A percentile compares a stretch with the other conserved stretches of the same genome.
phyloP scores from a whole-genome alignment of 2,329 filamentous ascomycete genomes.

The Didymella lethalis region DNA sequence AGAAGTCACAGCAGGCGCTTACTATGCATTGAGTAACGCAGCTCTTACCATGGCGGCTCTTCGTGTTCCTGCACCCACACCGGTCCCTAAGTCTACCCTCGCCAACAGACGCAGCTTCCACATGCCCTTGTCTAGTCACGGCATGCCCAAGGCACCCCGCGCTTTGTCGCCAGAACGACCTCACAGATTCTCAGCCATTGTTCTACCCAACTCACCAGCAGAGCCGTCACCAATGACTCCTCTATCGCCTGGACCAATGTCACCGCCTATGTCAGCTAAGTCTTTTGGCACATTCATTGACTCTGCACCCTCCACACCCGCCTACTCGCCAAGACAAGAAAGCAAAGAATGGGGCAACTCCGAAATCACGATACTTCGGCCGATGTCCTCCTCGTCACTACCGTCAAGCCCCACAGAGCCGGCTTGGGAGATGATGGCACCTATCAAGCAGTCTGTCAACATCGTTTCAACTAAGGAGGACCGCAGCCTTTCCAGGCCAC shows the following conservation, averaged over 20 bases:
- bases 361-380: constrained; percentile 39
- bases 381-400: constrained; percentile 38
- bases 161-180: constrained; percentile 39
- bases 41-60: constrained; percentile 31
- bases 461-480: constrained; percentile 7
- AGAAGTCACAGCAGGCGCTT: constrained; percentile 20
- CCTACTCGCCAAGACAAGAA: constrained; percentile 42
- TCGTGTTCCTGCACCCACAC: constrained; percentile 35
- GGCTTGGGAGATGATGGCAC: constrained; percentile 44
- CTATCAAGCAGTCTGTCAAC: constrained; percentile 24
- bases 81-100: constrained; percentile 31
- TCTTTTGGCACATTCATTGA: constrained; percentile 50
- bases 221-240: constrained; percentile 33
- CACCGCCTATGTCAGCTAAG: constrained; percentile 48
- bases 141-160: constrained; percentile 44
- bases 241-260: constrained; percentile 36
- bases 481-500: neutral
- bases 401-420: constrained; percentile 42
- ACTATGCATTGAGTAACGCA: constrained; percentile 19
- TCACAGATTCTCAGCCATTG: constrained; percentile 41
- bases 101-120: constrained; percentile 32
- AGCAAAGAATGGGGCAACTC: constrained; percentile 40
- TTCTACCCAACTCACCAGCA: constrained; percentile 27
- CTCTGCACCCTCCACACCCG: constrained; percentile 49
- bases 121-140: constrained; percentile 44